These are phyloP conservation scores for Tetratostichococcus sp. DNA, from an alignment of 139 green algal genomes.

Conservation along the genomic window DNA sequence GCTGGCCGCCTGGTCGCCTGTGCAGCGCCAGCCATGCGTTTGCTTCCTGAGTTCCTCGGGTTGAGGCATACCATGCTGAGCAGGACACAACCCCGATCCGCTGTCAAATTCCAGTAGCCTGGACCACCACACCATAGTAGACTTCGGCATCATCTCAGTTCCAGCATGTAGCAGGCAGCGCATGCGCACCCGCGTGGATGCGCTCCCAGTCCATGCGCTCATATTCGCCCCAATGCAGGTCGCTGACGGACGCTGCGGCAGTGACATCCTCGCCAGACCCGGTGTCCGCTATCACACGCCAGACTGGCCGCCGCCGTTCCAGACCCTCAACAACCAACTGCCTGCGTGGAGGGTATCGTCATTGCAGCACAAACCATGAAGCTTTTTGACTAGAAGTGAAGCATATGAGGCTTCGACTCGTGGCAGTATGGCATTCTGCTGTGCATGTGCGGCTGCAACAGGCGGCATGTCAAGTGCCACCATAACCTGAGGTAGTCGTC, in stretches of 20 bases:
- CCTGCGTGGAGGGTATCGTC: background rate
- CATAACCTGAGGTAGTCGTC: slow-evolving; percentile 4
- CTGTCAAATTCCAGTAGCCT: no score
- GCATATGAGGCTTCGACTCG: slow-evolving; percentile 2
- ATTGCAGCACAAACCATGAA: no score
- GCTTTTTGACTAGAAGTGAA: no score
- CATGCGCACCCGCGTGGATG: slow-evolving; percentile 13
- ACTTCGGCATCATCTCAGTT: no score
- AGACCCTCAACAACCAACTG: slow-evolving; percentile 13
- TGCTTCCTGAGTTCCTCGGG: no score
- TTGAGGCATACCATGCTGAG: no score
- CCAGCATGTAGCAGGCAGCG: no score
- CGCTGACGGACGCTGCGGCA: background rate
- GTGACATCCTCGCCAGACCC: background rate
- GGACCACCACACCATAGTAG: no score
- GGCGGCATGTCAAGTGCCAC: background rate
- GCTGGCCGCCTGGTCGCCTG: slow-evolving; percentile 14
- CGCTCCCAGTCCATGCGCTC: slow-evolving; percentile 34
- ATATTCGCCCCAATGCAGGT: slow-evolving; percentile 37
- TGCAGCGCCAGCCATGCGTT: background rate
- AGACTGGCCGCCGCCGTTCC: background rate
- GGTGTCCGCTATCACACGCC: slow-evolving; percentile 1
- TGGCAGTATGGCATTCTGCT: background rate
- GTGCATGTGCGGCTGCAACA: no score
- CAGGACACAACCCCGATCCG: no score